phyloP scores from a whole-genome alignment of 129 eudicot species.

The Flaveria brownii region DNA sequence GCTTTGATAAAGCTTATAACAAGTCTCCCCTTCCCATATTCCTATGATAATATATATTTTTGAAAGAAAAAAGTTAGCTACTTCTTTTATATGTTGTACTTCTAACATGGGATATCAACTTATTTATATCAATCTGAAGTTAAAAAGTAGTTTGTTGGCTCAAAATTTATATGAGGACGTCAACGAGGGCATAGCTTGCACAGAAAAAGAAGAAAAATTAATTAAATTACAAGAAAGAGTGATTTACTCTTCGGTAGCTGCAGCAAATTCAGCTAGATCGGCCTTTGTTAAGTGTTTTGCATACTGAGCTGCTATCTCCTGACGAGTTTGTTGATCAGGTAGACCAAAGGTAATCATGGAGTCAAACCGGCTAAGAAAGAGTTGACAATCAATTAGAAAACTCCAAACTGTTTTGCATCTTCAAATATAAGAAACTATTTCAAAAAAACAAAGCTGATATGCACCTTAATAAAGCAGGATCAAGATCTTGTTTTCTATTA shows the following conservation, averaged over 20 bases:
- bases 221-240: constrained; percentile 18
- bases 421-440: background rate
- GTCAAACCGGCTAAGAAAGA: constrained; percentile 80
- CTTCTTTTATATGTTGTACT: background rate
- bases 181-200: background rate
- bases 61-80: background rate
- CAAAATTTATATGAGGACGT: background rate
- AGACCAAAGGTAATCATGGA: constrained; percentile 83
- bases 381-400: constrained; percentile 18
- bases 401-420: background rate
- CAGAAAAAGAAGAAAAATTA: constrained; percentile 4
- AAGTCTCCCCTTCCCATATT: background rate
- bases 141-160: constrained; percentile 3
- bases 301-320: constrained; percentile 85
- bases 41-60: background rate
- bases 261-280: constrained; percentile 74
- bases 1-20: background rate
- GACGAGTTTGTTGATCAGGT: constrained; percentile 88
- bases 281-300: constrained; percentile 84
- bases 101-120: background rate
- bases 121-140: background rate
- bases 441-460: background rate
- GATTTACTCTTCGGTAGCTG: constrained; percentile 69
- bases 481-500: constrained; percentile 94
- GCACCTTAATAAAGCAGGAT: constrained; percentile 95